Evolutionary conservation across 345 rosid genomes (phyloP).

Genomic region (Acer negundo): DNA sequence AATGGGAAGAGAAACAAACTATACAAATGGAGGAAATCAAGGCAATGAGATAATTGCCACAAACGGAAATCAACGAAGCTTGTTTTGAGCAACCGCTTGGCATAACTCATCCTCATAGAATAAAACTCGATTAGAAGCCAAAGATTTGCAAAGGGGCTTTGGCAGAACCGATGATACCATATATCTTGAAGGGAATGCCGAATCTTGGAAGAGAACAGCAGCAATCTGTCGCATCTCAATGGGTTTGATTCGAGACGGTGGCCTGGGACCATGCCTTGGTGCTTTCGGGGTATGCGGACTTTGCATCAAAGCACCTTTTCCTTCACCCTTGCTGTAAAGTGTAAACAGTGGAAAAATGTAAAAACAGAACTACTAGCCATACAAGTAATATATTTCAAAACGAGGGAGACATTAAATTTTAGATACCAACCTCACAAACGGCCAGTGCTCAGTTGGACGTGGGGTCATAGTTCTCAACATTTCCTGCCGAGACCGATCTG

Average conservation of each 20-base stretch:
- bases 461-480: conserved; percentile 76
- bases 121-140: conserved; percentile 74
- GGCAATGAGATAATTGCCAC: conserved; percentile 9
- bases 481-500: conserved; percentile 89
- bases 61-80: conserved; percentile 54
- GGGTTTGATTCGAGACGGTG: conserved; percentile 69
- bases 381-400: background rate
- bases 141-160: conserved; percentile 74
- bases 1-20: conserved; percentile 43
- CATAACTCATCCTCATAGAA: conserved; percentile 95
- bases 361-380: background rate
- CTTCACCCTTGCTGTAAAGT: conserved; percentile 72
- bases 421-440: conserved; percentile 57
- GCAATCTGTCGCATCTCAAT: conserved; percentile 82
- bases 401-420: conserved; percentile 5
- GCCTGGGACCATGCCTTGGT: conserved; percentile 90
- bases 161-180: conserved; percentile 76
- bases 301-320: conserved; percentile 38
- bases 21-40: conserved; percentile 43
- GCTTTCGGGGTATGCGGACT: conserved; percentile 91
- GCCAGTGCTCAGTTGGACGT: conserved; percentile 80
- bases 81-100: conserved; percentile 94
- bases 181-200: conserved; percentile 72
- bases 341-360: conserved; percentile 13
- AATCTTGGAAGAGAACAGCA: conserved; percentile 90